Conservation (phyloP, 2,329 filamentous ascomycete species). For the Monilinia vaccinii-corymbosi region DNA sequence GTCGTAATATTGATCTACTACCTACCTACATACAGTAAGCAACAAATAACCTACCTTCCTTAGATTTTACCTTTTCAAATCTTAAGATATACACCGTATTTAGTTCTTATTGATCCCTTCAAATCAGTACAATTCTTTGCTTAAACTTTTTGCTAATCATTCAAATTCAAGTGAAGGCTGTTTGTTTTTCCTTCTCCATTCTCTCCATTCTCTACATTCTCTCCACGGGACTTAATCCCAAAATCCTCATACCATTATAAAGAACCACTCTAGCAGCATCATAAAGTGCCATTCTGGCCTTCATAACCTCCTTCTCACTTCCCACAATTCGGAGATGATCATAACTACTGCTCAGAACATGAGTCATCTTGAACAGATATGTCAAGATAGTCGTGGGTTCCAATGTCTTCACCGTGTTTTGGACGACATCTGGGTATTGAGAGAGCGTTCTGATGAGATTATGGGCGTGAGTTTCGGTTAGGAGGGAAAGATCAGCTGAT, state of each 20-base stretch:
- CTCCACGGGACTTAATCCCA: slow-evolving; percentile 72
- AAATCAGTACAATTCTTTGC: too few species aligned
- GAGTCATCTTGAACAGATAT: slow-evolving; percentile 82
- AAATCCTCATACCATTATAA: slow-evolving; percentile 71
- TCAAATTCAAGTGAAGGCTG: not conserved
- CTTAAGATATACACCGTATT: not conserved
- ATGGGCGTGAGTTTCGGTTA: slow-evolving; percentile 62
- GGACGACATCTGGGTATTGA: slow-evolving; percentile 77
- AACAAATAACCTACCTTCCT: too few species aligned
- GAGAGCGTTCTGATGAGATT: slow-evolving; percentile 68
- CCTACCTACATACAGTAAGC: too few species aligned
- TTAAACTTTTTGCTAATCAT: not conserved
- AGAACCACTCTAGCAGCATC: slow-evolving; percentile 66
- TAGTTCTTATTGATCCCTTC: not conserved
- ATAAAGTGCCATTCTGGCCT: slow-evolving; percentile 69
- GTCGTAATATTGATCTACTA: too few species aligned
- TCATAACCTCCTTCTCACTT: slow-evolving; percentile 61
- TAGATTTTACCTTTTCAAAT: not conserved
- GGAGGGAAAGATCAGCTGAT: slow-evolving; percentile 55
- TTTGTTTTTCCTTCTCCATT: not conserved
- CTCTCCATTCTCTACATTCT: slow-evolving; percentile 12
- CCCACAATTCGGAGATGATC: slow-evolving; percentile 77
- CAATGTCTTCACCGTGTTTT: slow-evolving; percentile 75
- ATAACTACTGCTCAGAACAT: slow-evolving; percentile 70
- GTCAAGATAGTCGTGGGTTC: slow-evolving; percentile 60